Conservation (phyloP, 2,329 filamentous ascomycete species). For the Colletotrichum phormii region DNA sequence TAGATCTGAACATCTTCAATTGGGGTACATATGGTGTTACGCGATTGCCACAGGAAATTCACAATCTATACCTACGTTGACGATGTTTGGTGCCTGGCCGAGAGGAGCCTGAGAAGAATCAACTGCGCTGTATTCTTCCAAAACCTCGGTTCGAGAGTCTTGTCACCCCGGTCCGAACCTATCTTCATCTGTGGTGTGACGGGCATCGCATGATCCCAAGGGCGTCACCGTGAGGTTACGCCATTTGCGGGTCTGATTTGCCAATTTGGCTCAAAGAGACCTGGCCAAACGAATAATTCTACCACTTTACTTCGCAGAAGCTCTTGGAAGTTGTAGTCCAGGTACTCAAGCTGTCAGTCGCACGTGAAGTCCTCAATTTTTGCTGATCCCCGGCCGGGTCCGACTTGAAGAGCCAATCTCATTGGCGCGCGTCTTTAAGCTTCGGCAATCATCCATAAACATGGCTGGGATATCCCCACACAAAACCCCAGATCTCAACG, state of each 20-base stretch:
- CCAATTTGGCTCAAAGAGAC: background rate
- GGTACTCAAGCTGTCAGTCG: background rate
- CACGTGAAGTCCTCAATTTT: slow-evolving; percentile 22
- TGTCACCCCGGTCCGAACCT: background rate
- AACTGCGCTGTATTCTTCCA: background rate
- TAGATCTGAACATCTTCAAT: too few relatives aligned
- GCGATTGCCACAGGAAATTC: background rate
- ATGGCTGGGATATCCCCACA: slow-evolving; percentile 20
- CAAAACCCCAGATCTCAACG: slow-evolving; percentile 34
- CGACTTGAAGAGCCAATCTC: background rate
- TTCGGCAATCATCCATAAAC: background rate
- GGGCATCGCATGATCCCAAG: background rate
- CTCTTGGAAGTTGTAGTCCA: background rate
- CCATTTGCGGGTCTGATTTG: background rate
- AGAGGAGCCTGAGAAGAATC: background rate
- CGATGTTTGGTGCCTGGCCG: background rate
- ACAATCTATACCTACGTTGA: background rate
- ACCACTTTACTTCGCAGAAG: background rate
- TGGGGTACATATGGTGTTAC: too few relatives aligned
- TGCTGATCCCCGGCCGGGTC: slow-evolving; percentile 7
- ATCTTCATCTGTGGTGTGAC: background rate
- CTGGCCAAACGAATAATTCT: too few relatives aligned
- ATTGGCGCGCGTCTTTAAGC: slow-evolving; percentile 31
- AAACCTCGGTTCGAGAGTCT: background rate
- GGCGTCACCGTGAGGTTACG: background rate